Conservation (phyloP, 2,329 filamentous ascomycete genomes). For the Furcasterigmium furcatum region DNA sequence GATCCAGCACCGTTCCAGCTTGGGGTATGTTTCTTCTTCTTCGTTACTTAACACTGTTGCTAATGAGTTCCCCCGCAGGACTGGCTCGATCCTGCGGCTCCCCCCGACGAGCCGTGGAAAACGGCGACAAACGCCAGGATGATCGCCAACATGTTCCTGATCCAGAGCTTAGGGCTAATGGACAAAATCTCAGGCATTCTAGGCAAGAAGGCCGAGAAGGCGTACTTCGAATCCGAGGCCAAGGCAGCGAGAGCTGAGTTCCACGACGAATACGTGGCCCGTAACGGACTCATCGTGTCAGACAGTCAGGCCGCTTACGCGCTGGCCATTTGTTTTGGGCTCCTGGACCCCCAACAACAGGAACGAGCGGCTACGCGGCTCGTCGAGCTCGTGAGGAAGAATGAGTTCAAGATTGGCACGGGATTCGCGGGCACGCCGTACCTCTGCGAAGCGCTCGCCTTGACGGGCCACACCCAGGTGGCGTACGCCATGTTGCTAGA, state of each 20-base stretch:
- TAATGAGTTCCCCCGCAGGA: constrained; percentile 7
- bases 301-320: constrained; percentile 17
- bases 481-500: constrained; percentile 33
- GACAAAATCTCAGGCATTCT: not conserved
- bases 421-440: constrained; percentile 19
- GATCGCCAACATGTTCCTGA: constrained; percentile 26
- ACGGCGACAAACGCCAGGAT: constrained; percentile 21
- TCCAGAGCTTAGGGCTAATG: constrained; percentile 8
- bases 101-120: constrained; percentile 19
- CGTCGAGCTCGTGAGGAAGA: constrained; percentile 2
- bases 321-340: constrained; percentile 15
- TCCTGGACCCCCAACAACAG: constrained; percentile 3
- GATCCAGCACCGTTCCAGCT: constrained; percentile 3
- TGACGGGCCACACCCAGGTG: constrained; percentile 8
- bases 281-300: constrained; percentile 9
- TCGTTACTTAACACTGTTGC: not conserved
- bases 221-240: not conserved
- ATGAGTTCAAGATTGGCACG: constrained; percentile 11
- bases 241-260: constrained; percentile 10
- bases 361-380: constrained; percentile 3
- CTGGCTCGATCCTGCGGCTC: constrained; percentile 27
- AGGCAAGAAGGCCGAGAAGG: not conserved
- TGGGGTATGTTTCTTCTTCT: not conserved
- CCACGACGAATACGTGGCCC: constrained; percentile 15
- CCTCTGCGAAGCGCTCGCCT: constrained; percentile 11